Evolutionary conservation across 257 asterid species (phyloP), one percentile per base, ranked within the genome.

Genomic region (Paraleonurus japonicus): DNA sequence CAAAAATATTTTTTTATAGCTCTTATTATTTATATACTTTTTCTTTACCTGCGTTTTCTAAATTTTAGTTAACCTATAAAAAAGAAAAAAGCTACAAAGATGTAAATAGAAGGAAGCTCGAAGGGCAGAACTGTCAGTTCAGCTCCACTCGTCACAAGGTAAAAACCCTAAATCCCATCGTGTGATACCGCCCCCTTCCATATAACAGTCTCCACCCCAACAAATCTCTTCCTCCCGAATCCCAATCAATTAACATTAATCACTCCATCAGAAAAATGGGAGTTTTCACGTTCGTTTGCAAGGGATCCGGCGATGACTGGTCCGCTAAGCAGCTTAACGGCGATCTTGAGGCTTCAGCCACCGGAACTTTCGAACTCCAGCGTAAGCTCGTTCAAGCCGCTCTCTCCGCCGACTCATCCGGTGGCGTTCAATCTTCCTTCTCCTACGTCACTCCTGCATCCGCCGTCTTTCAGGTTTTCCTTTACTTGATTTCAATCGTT

Each of bases 311-410:
- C 9, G 74, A 75, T n/a, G 80, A 77, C 50, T 85, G 88, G 90
- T 47, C 86, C 16, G 88, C 88, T 0, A 85, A 83, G 83, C 85
- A 85, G 85, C 85, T 83, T 20, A 85, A 81, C n/a, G 90, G 90
- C 27, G 90, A 83, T 1, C 85, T 85, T 1, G 90, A 81, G 75
- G 83, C 87, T 62, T 65, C 85, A 12, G 78, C 94, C 12, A 77
- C 24, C 61, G 66, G 50, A 69, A 80, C 89, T 43, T 90, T 75
- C 74, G 80, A 69, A 0, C 88, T 91, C 19, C 97, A 89, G 84
- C 89, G 97, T 58, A 87, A 91, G 81, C 97, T 91, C 45, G 97
- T 91, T 41, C 87, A 87, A 24, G 90, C 81, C 41, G 91, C 96
- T 43, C 81, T 84, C 28, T 78, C 96, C 10, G 17, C 81, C 48